Evolutionary conservation across 805 yeast genomes (phyloP).

Genomic region (Ogataea angusta): DNA sequence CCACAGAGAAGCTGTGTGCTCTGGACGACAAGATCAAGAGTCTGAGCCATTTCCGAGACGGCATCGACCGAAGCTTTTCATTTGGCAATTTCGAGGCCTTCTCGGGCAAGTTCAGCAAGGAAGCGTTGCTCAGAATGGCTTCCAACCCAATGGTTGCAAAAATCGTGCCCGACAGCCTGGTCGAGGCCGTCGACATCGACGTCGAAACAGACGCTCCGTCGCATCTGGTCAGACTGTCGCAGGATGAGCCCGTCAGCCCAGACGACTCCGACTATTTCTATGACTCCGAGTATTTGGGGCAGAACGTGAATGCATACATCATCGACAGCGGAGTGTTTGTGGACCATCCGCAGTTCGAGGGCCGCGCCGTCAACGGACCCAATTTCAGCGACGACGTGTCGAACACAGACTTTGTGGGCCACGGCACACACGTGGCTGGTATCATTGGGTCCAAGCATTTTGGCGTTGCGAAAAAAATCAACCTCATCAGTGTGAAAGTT

Average conservation of each 20-base stretch:
- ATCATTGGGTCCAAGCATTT: conserved; percentile 71
- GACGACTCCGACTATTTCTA: conserved; percentile 44
- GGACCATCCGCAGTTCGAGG: conserved; percentile 61
- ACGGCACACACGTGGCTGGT: conserved; percentile 95
- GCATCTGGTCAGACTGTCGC: conserved; percentile 65
- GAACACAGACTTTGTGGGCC: conserved; percentile 73
- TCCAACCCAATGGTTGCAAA: conserved; percentile 63
- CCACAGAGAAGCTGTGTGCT: conserved; percentile 46
- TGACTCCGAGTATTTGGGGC: conserved; percentile 47
- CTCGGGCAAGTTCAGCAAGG: conserved; percentile 55
- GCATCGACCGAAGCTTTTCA: conserved; percentile 51
- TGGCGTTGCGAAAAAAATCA: conserved; percentile 77
- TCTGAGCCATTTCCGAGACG: conserved; percentile 42
- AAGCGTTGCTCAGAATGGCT: conserved; percentile 44
- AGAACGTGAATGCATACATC: conserved; percentile 67
- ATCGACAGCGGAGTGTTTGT: conserved; percentile 79
- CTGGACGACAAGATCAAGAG: conserved; percentile 37
- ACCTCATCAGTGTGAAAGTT: conserved; percentile 71
- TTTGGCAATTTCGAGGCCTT: conserved; percentile 74
- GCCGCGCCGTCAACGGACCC: conserved; percentile 55
- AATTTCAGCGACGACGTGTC: conserved; percentile 60
- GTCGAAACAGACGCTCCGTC: conserved; percentile 39
- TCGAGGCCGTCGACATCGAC: conserved; percentile 52
- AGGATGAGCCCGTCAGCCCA: conserved; percentile 32
- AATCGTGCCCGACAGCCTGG: conserved; percentile 61